phyloP scores from a whole-genome alignment of 352 stramenopile genomes.

The Globisporangium nagaii region DNA sequence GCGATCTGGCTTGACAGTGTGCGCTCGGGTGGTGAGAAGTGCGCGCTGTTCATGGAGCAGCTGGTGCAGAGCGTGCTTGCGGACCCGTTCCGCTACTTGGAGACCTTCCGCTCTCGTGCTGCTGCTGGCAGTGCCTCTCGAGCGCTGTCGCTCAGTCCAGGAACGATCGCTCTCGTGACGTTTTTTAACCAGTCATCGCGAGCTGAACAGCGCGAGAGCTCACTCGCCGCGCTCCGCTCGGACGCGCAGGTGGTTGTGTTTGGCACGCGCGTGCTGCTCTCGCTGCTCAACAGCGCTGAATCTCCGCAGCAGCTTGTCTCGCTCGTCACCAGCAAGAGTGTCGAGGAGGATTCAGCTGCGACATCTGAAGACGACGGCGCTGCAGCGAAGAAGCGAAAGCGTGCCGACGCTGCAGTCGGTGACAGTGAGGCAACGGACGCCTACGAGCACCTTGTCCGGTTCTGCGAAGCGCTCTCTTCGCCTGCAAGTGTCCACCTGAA shows the following conservation, averaged over 20 bases:
- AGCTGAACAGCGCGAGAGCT: no score
- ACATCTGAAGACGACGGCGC: not conserved
- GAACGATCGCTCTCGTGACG: conserved; percentile 40
- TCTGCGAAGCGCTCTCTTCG: conserved; percentile 15
- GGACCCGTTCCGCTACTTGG: conserved; percentile 46
- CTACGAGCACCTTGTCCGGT: conserved; percentile 29
- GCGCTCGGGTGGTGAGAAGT: conserved; percentile 22
- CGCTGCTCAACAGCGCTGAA: conserved; percentile 25
- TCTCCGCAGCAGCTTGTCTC: conserved; percentile 30
- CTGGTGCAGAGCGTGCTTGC: conserved; percentile 34
- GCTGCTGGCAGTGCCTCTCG: not conserved
- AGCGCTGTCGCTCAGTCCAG: conserved; percentile 28
- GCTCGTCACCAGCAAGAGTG: conserved; percentile 34
- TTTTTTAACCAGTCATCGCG: conserved; percentile 26
- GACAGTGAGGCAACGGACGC: conserved; percentile 13
- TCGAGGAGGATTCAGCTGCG: not conserved
- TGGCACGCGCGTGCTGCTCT: conserved; percentile 34
- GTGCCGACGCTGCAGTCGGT: not conserved
- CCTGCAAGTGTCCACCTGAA: not conserved
- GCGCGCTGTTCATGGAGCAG: conserved; percentile 40
- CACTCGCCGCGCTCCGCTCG: conserved; percentile 16
- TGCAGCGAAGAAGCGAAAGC: conserved; percentile 18
- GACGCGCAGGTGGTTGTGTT: conserved; percentile 29
- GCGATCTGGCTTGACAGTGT: conserved; percentile 64
- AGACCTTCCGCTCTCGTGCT: conserved; percentile 17